Percentiles rank a stretch among this genome's conserved stretches.
Evolutionary conservation across 2,329 filamentous ascomycete genomes (phyloP).

Genomic region (Colletotrichum plurivorum): DNA sequence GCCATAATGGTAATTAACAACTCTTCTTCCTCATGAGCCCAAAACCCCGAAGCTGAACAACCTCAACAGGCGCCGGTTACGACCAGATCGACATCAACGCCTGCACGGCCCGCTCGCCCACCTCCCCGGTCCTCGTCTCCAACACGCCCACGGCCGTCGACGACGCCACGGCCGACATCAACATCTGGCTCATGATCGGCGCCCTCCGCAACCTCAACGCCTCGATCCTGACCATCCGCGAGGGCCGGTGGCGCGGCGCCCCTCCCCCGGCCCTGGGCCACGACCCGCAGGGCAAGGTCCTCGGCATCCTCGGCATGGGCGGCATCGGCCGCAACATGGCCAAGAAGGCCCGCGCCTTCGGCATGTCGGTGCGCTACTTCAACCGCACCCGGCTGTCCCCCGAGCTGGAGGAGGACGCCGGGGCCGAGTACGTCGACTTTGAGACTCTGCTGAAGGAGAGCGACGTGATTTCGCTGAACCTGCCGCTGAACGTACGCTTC

Average conservation of each 20-base stretch:
- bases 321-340: constrained; percentile 86
- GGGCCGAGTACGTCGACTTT: constrained; percentile 79
- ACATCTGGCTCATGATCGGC: constrained; percentile 85
- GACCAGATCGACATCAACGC: constrained; percentile 84
- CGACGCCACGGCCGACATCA: constrained; percentile 86
- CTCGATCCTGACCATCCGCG: constrained; percentile 75
- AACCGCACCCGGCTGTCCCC: constrained; percentile 75
- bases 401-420: constrained; percentile 65
- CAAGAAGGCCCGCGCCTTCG: constrained; percentile 80
- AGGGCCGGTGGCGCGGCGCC: constrained; percentile 76
- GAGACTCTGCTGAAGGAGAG: constrained; percentile 78
- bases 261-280: constrained; percentile 74
- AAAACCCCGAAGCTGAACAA: background rate
- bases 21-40: no score
- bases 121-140: constrained; percentile 74
- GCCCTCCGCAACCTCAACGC: constrained; percentile 81
- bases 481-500: constrained; percentile 81
- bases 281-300: constrained; percentile 82
- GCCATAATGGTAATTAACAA: constrained; percentile 66
- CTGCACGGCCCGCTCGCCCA: constrained; percentile 70
- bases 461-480: constrained; percentile 84
- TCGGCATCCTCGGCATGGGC: constrained; percentile 89
- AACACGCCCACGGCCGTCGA: constrained; percentile 88
- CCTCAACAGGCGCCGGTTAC: constrained; percentile 80
- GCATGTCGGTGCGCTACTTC: constrained; percentile 82